Evolutionary conservation across 176 grass and related monocot species (phyloP), one percentile per base, ranked within the genome.

Genomic region (Avena insularis): DNA sequence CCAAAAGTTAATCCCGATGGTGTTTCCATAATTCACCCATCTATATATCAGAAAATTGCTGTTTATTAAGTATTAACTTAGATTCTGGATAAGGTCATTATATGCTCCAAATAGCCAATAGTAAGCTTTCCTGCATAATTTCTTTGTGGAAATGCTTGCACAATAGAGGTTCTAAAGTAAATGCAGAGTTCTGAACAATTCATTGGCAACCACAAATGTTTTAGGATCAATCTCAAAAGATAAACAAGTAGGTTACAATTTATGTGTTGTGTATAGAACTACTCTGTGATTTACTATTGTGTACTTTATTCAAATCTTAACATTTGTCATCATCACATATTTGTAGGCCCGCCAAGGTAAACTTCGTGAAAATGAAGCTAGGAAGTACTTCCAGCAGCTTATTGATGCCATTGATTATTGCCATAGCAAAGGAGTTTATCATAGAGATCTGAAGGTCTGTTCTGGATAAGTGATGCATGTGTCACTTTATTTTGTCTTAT

Each of bases 361-460:
- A 70, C 86, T 98, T 79, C 78, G 49, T 50, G 93, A 95, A 72
- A 57, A 87, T 90, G 91, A 98, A 91, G 88, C 90, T 71, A 89
- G 95, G 82, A 91, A 86, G 43, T 98, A 93, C 49, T 98, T 98
- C 78, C 95, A 98, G 78, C 93, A 98, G 86, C 91, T 98, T 83
- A 91, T 98, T 71, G 93, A 95, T 91, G 93, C 93, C 74, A 88
- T 95, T 87, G 82, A 92, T 81, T 96, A 99, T 89, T 99, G 97
- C 76, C 97, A 99, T 80, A 82, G 87, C 63, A 99, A 94, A 87
- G 92, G 97, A 63, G 94, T 96, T 56, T 99, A 90, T 84, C 97
- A 96, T 80, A 93, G 97, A 84, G 97, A 99, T 90, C 87, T 99
- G 60, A 99, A 99, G 94, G 97, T 99, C 31, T 82, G 25, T 74